Conservation (phyloP, 192 early-diverging fungal species). For the Rhizophagus prolifer region DNA sequence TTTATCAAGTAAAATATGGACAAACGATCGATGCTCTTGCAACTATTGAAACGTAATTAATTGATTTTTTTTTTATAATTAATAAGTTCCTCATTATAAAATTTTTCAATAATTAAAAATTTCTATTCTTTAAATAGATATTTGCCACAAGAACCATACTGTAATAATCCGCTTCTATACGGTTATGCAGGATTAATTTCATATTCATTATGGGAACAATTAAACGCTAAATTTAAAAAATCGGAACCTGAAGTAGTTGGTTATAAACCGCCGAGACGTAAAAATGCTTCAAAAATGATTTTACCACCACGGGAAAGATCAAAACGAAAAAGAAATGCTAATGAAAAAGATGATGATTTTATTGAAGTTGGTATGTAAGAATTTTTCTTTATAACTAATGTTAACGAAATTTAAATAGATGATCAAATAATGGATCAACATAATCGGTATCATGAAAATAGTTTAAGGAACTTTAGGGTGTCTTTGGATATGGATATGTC, state of each 20-base stretch:
- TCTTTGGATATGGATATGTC: slow-evolving; percentile 14
- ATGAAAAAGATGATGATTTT: background rate
- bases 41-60: slow-evolving; percentile 20
- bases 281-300: background rate
- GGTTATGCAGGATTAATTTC: slow-evolving; percentile 19
- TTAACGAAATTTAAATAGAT: background rate
- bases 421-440: background rate
- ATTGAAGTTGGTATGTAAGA: background rate
- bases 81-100: background rate
- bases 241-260: background rate
- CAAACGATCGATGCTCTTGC: slow-evolving; percentile 1
- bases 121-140: background rate
- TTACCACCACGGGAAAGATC: background rate
- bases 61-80: background rate
- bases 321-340: background rate
- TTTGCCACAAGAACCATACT: slow-evolving; percentile 3
- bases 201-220: slow-evolving; percentile 8
- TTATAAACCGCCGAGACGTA: background rate
- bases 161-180: slow-evolving; percentile 14
- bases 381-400: too few species aligned
- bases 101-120: background rate
- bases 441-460: background rate
- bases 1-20: slow-evolving; percentile 8
- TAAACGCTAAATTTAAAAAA: background rate
- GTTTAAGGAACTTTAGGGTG: background rate